phyloP scores from a whole-genome alignment of 108 stramenopile species.

The Cylindrotheca closterium region DNA sequence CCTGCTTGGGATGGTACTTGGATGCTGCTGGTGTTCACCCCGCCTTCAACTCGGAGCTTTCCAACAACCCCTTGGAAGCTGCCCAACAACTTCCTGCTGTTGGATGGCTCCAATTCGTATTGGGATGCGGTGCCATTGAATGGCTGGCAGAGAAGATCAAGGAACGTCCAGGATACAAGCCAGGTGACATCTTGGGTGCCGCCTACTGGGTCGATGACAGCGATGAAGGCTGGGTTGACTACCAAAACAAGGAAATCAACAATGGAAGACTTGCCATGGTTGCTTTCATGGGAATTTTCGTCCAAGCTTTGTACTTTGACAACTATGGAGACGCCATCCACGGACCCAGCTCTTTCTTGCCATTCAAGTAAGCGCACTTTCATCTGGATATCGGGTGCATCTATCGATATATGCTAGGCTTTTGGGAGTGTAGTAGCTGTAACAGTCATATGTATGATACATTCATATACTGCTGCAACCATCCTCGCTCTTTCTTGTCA shows the following conservation, averaged over 20 bases:
- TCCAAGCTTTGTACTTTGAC: conserved; percentile 77
- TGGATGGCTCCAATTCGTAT: conserved; percentile 89
- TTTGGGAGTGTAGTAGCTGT: too few relatives aligned
- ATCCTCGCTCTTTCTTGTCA: too few relatives aligned
- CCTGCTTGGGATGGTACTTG: conserved; percentile 93
- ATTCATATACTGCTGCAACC: too few relatives aligned
- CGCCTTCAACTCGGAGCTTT: conserved; percentile 77
- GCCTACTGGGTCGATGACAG: conserved; percentile 90
- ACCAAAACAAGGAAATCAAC: conserved; percentile 95
- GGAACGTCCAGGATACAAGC: conserved; percentile 82
- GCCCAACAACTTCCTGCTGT: conserved; percentile 78
- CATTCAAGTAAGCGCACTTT: background rate
- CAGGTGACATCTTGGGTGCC: conserved; percentile 89
- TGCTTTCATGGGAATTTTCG: conserved; percentile 89
- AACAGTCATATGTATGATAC: too few relatives aligned
- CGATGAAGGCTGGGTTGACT: conserved; percentile 89
- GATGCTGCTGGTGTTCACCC: conserved; percentile 88
- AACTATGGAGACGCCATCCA: conserved; percentile 85
- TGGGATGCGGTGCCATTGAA: conserved; percentile 91
- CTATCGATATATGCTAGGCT: too few relatives aligned
- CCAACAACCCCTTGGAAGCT: conserved; percentile 84
- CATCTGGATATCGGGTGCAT: too few relatives aligned
- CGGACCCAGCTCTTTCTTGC: background rate
- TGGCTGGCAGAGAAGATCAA: conserved; percentile 87
- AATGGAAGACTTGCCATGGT: conserved; percentile 97